A percentile compares a stretch with the other conserved stretches of the same genome.
Conservation (phyloP, 2,329 filamentous ascomycete genomes). For the Penicillium sp. region DNA sequence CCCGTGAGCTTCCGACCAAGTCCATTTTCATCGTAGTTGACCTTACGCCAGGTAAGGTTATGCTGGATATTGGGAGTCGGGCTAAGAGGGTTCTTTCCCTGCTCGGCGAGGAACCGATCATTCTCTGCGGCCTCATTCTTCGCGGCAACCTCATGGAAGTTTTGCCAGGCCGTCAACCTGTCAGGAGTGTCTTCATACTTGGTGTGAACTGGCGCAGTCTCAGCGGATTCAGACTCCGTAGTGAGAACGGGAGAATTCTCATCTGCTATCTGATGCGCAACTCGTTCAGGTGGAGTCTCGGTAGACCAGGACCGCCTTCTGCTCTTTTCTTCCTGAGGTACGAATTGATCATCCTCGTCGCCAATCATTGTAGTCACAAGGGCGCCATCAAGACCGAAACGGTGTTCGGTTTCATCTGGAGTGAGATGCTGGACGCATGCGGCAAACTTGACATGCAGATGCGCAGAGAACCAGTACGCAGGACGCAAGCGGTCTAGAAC, state of each 20-base stretch:
- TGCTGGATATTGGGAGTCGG: slow-evolving; percentile 30
- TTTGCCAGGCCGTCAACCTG: slow-evolving; percentile 45
- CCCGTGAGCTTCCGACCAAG: slow-evolving; percentile 29
- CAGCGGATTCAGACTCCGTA: neutral
- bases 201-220: neutral
- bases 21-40: slow-evolving; percentile 39
- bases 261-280: neutral
- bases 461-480: slow-evolving; percentile 88
- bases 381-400: slow-evolving; percentile 30
- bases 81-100: slow-evolving; percentile 22
- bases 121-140: slow-evolving; percentile 40
- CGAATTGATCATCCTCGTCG: slow-evolving; percentile 13
- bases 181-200: slow-evolving; percentile 13
- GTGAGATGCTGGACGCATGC: slow-evolving; percentile 61
- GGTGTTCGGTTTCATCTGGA: slow-evolving; percentile 25
- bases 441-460: slow-evolving; percentile 86
- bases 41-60: slow-evolving; percentile 45
- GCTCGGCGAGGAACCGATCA: slow-evolving; percentile 33
- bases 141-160: slow-evolving; percentile 40
- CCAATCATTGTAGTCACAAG: slow-evolving; percentile 17
- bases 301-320: neutral
- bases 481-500: slow-evolving; percentile 83
- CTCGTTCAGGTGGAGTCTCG: neutral
- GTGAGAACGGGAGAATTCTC: neutral
- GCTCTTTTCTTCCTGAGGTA: neutral